phyloP scores from a whole-genome alignment of 1,284 basidiomycete genomes.

The Apiotrichum siamense region DNA sequence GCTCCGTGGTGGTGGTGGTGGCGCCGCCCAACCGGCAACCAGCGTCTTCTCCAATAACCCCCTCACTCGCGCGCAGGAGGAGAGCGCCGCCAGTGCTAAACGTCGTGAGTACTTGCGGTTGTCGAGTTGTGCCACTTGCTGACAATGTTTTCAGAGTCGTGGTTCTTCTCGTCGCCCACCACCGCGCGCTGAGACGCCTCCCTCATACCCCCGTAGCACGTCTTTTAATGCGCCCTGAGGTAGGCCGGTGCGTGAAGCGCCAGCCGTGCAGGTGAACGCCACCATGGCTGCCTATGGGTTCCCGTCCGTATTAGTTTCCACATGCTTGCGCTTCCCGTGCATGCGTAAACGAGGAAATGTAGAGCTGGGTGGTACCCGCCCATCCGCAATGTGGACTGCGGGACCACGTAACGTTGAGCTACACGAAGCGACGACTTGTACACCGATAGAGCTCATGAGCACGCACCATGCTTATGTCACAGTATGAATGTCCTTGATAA shows the following conservation, averaged over 20 bases:
- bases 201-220: neutral
- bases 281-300: too few relatives aligned
- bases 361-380: too few relatives aligned
- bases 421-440: neutral
- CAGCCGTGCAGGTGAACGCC: too few relatives aligned
- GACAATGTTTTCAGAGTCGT: conserved; percentile 10
- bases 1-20: conserved; percentile 83
- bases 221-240: too few relatives aligned
- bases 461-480: neutral
- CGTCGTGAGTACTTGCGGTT: conserved; percentile 4
- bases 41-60: conserved; percentile 11
- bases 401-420: too few relatives aligned
- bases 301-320: too few relatives aligned
- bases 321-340: too few relatives aligned
- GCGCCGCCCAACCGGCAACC: conserved; percentile 46
- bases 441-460: conserved; percentile 2
- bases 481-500: too few relatives aligned
- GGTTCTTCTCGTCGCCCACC: conserved; percentile 28
- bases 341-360: too few relatives aligned
- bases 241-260: too few relatives aligned
- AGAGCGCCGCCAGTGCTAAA: conserved; percentile 19
- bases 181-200: conserved; percentile 4
- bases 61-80: conserved; percentile 43
- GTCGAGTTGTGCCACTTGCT: conserved; percentile 28
- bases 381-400: too few relatives aligned